phyloP scores from a whole-genome alignment of 192 early-diverging fungal genomes.

The Coemansia sp. region DNA sequence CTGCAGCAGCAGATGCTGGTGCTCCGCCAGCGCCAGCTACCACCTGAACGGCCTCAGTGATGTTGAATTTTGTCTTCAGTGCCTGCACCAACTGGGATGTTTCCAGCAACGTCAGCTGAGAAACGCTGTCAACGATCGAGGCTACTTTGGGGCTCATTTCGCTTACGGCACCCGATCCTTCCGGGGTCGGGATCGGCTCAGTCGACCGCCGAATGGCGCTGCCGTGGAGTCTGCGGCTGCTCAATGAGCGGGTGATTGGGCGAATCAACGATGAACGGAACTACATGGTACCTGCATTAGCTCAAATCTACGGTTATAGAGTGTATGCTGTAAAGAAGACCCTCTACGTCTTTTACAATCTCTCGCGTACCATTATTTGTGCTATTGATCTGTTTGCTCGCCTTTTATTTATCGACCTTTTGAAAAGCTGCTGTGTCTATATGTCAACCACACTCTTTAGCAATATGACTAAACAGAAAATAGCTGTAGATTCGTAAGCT shows the following conservation, averaged over 20 bases:
- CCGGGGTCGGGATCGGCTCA: conserved; percentile 65
- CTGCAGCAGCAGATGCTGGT: conserved; percentile 64
- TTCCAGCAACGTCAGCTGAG: conserved; percentile 87
- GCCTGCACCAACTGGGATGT: conserved; percentile 84
- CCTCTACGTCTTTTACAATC: too few species aligned
- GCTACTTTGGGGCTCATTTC: conserved; percentile 64
- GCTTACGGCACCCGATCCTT: conserved; percentile 51
- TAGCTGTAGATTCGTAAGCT: too few species aligned
- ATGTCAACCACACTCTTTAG: too few species aligned
- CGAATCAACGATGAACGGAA: conserved; percentile 35
- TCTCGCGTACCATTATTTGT: too few species aligned
- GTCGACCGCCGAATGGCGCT: conserved; percentile 48
- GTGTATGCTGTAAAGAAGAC: too few species aligned
- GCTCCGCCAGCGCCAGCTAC: conserved; percentile 63
- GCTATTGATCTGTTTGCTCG: too few species aligned
- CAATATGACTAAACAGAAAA: too few species aligned
- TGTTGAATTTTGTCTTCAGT: conserved; percentile 86
- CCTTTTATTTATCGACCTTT: too few species aligned
- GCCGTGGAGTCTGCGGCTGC: conserved; percentile 38
- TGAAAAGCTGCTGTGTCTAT: too few species aligned
- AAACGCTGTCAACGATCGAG: conserved; percentile 86
- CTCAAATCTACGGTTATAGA: too few species aligned
- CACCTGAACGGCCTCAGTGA: conserved; percentile 86
- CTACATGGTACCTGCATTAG: conserved; percentile 13
- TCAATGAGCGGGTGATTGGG: conserved; percentile 34